Base-by-base conservation (phyloP, 768 basidiomycete genomes). In the Lactarius hatsudake region DNA sequence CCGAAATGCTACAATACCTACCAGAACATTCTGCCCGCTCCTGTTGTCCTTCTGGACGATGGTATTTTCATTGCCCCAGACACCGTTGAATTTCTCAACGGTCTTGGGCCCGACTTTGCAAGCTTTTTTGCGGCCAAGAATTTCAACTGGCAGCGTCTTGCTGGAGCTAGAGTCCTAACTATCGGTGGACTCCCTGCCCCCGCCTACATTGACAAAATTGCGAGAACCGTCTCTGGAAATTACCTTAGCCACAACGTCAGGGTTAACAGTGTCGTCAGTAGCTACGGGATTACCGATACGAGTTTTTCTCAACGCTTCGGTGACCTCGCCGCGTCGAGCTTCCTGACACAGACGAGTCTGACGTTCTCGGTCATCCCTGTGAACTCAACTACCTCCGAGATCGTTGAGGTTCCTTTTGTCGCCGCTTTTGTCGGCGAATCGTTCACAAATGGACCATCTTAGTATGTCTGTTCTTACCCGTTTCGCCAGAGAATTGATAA, bases 241-340 rank as follows among this genome's bases (percentile, higher is more conserved):
- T 88, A 82, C 73, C 77, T 88, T 59, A 85, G 87, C 72, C 85
- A 87, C 69, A 83, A 83, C 38, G 80, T 87, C 51, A 81, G 87
- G 42, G 82, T 87, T 45, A 88, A 88, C 75, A 84, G 82, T 45
- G 86, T 83, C 6, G 84, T 86, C 75, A 84, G 81, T 34, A 84
- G 84, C 72, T 88, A 88, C 72, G 77, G 83, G 5, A 69, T 78
- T 30, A 56, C 65, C n/a, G 78, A 74, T 9, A 77, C 76, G 0
- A 71, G 65, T 23, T 86, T 83, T 70, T 84, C 83, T n/a, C 86
- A 87, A 74, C 79, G 86, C 12, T 72, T 88, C 59, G 87, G 82
- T 13, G 80, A 80, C 68, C 76, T 86, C 40, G 86, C 86, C 56
- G 84, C 86, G 5, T 83, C 83, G 15, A 72, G 75, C 26, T 81